Evolutionary conservation across 148 eudicot genomes (phyloP), one percentile per base, ranked within the genome.

Genomic region (Rhododendron griersonianum): DNA sequence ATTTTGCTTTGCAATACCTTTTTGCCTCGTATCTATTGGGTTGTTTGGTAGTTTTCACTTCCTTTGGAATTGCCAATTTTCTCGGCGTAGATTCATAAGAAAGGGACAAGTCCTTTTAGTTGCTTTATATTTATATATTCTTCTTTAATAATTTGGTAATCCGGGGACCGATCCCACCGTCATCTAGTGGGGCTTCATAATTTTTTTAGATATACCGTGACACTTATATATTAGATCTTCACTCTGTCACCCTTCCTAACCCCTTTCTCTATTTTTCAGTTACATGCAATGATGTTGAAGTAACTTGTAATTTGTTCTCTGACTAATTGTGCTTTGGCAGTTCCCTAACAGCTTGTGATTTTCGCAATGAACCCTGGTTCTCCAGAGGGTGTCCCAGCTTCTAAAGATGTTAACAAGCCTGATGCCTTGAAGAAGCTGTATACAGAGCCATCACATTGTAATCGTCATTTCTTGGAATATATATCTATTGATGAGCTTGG

Each of bases 341-440:
- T 69, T 69, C 86, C 57, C 23, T 21, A 78, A 51, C 69, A 8
- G 74, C 80, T 86, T 67, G 51, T 81, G 50, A 87, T 83, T 82
- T 59, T 41, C 78, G 82, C 44, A 80, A 92, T 94, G 98, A 93
- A 92, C 81, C 81, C 83, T 76, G 87, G 85, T 83, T 84, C 85
- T 85, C 81, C 57, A 77, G 37, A 30, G 63, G 88, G 45, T 55
- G 65, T 47, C 51, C 79, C 82, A 55, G 90, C 61, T 78, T 87
- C 89, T 51, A 77, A 84, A 77, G 86, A 86, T 74, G 82, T 71
- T 69, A 84, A 86, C 45, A 80, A 39, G 61, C 75, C 71, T 59
- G 35, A 61, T 75, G 88, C 57, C 69, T 84, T 35, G 86, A 33
- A 74, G 65, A 79, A 87, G 78, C 82, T 87, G 53, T 78, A 81